These are phyloP conservation scores for Truncatella angustata DNA, from an alignment of 2,329 filamentous ascomycete species.

Conservation along the genomic window DNA sequence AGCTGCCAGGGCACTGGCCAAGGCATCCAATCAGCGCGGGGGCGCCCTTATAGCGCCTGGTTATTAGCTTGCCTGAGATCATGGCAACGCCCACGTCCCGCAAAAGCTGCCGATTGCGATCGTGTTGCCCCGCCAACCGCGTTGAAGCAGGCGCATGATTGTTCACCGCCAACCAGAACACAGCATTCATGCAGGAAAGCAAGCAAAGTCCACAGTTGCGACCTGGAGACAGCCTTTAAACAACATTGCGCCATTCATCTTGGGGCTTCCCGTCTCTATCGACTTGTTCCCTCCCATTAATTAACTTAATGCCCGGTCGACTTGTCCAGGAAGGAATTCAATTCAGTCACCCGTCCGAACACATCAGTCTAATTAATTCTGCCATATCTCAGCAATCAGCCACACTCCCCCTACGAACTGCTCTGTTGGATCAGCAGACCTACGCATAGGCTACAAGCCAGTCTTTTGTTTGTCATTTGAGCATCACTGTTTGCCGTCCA, in stretches of 20 bases:
- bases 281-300: not conserved
- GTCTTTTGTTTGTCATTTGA: not conserved
- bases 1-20: not conserved
- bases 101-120: not conserved
- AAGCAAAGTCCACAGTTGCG: constrained; percentile 1
- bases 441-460: not conserved
- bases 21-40: constrained; percentile 3
- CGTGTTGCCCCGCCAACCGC: not conserved
- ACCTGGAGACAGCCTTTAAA: not conserved
- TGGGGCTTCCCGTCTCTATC: not conserved
- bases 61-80: not conserved
- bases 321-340: too few species aligned
- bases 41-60: not conserved
- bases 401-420: too few species aligned
- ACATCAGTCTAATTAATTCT: too few species aligned
- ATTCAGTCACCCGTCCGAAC: too few species aligned
- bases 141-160: not conserved
- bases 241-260: not conserved
- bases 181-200: not conserved
- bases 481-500: constrained; percentile 7
- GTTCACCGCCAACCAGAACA: constrained; percentile 1
- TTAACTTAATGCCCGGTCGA: too few species aligned
- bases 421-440: not conserved
- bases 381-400: not conserved
- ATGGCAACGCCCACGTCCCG: not conserved